phyloP scores from a whole-genome alignment of 108 stramenopile species.

The Nitzschia putrida region DNA sequence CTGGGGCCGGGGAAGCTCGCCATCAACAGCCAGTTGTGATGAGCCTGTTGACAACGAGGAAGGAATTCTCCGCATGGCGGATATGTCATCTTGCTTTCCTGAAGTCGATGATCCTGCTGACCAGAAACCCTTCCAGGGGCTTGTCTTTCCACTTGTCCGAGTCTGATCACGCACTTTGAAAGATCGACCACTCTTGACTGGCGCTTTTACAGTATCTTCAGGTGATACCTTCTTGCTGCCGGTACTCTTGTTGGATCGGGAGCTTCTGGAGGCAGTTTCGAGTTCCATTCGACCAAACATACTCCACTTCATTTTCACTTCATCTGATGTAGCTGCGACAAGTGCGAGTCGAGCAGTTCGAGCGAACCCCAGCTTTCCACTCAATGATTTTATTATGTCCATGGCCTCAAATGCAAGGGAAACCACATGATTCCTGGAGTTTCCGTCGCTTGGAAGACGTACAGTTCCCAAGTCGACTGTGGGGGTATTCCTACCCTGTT shows the following conservation, averaged over 20 bases:
- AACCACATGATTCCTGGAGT: background rate
- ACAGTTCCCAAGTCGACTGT: background rate
- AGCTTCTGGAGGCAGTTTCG: background rate
- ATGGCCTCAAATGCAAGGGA: conserved; percentile 8
- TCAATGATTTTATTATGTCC: conserved; percentile 3
- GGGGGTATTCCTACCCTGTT: background rate
- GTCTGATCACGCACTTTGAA: too few relatives aligned
- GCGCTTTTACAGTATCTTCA: too few relatives aligned
- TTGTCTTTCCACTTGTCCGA: too few relatives aligned
- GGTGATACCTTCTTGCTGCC: too few relatives aligned
- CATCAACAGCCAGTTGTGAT: too few relatives aligned
- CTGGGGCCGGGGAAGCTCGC: too few relatives aligned
- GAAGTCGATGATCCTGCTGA: too few relatives aligned
- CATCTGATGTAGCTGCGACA: background rate
- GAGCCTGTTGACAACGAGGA: too few relatives aligned
- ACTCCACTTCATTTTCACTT: background rate
- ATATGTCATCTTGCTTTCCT: too few relatives aligned
- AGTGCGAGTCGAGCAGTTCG: background rate
- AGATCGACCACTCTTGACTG: too few relatives aligned
- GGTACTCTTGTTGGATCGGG: background rate
- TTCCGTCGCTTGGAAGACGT: background rate
- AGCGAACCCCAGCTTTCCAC: background rate
- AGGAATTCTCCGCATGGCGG: too few relatives aligned
- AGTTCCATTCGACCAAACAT: conserved; percentile 1
- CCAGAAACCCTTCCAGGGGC: too few relatives aligned